Evolutionary conservation across 768 basidiomycete genomes (phyloP).

Genomic region (Neoboletus brunneissimus): DNA sequence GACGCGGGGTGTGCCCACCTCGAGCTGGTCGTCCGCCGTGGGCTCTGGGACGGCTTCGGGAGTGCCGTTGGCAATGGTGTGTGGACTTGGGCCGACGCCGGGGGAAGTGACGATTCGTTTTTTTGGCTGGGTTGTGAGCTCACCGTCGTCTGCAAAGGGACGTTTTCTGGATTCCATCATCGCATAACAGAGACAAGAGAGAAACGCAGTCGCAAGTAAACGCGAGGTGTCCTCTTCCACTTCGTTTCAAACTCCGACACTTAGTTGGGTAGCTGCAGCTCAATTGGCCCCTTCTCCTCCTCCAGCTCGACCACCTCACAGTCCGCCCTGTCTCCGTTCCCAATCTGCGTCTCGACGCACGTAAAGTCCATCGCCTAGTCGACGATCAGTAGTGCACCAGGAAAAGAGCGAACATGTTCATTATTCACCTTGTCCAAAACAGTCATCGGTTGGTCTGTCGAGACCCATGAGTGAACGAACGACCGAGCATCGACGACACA

Average conservation of each 20-base stretch:
- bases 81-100: slow-evolving; percentile 50
- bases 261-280: slow-evolving; percentile 1
- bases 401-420: neutral
- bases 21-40: slow-evolving; percentile 54
- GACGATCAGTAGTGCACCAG: slow-evolving; percentile 8
- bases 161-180: slow-evolving; percentile 62
- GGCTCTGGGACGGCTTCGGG: slow-evolving; percentile 40
- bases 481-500: slow-evolving; percentile 17
- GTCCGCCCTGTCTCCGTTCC: slow-evolving; percentile 70
- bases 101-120: slow-evolving; percentile 49
- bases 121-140: slow-evolving; percentile 44
- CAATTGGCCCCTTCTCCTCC: neutral
- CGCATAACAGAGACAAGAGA: slow-evolving; percentile 15
- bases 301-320: slow-evolving; percentile 75
- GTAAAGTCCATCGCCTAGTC: slow-evolving; percentile 70
- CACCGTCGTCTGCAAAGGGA: slow-evolving; percentile 50
- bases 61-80: slow-evolving; percentile 38
- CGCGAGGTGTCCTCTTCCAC: slow-evolving; percentile 8
- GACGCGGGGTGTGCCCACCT: slow-evolving; percentile 45
- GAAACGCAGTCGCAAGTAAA: slow-evolving; percentile 7
- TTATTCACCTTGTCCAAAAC: slow-evolving; percentile 60
- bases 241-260: slow-evolving; percentile 31
- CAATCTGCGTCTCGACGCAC: slow-evolving; percentile 93
- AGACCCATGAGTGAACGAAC: slow-evolving; percentile 5
- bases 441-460: slow-evolving; percentile 88